A percentile compares a stretch with the other conserved stretches of the same genome.
phyloP scores from a whole-genome alignment of 2,329 filamentous ascomycete species.

The Metarhizium sp. region DNA sequence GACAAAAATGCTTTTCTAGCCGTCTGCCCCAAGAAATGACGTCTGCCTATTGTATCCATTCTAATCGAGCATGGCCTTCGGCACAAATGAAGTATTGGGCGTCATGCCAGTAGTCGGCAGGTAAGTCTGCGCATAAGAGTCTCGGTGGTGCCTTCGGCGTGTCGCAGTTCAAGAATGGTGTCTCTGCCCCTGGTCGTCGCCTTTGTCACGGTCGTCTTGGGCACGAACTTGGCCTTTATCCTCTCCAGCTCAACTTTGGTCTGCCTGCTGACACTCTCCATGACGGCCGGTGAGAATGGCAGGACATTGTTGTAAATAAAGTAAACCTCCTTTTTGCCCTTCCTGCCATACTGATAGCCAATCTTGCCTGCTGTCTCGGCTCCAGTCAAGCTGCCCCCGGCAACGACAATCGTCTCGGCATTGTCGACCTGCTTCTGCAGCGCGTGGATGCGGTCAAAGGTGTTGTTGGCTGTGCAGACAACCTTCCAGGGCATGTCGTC shows the following conservation, averaged over 20 bases:
- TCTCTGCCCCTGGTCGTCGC: conserved; percentile 15
- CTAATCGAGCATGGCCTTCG: conserved; percentile 25
- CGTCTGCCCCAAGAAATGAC: conserved; percentile 24
- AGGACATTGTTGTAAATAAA: conserved; percentile 29
- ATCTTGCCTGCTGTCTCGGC: conserved; percentile 43
- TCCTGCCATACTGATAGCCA: conserved; percentile 33
- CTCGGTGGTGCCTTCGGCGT: conserved; percentile 22
- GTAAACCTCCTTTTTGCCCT: conserved; percentile 35
- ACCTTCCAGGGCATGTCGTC: conserved; percentile 41
- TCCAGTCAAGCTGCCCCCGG: conserved; percentile 41
- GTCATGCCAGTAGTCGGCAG: conserved; percentile 36
- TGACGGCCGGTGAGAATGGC: conserved; percentile 25
- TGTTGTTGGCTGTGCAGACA: conserved; percentile 30
- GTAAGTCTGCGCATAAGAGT: conserved; percentile 34
- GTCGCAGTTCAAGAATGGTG: conserved; percentile 24
- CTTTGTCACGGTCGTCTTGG: conserved; percentile 27
- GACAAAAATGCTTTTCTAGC: conserved; percentile 32
- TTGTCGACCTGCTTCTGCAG: conserved; percentile 27
- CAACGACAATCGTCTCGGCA: conserved; percentile 40
- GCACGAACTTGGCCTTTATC: conserved; percentile 32
- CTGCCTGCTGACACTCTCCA: conserved; percentile 28
- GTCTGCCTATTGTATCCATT: conserved; percentile 27
- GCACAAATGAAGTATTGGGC: conserved; percentile 36
- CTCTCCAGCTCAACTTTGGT: conserved; percentile 29
- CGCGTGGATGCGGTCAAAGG: conserved; percentile 26